phyloP scores from a whole-genome alignment of 1,284 basidiomycete species.

The Marasmius sp. region DNA sequence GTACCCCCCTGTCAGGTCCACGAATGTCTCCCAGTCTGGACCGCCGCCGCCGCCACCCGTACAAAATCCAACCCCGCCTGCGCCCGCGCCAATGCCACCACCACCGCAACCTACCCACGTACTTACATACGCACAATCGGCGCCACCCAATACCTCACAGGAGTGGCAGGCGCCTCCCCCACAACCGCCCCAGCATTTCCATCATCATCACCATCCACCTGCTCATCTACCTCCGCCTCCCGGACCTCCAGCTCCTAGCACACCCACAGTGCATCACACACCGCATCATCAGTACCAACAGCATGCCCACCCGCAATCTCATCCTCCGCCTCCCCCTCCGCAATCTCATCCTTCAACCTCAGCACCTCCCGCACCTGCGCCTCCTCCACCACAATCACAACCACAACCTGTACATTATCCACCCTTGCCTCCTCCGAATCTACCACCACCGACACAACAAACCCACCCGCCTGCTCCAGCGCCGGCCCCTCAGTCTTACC shows the following conservation, averaged over 20 bases:
- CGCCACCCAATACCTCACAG: constrained; percentile 17
- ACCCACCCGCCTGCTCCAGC: background rate
- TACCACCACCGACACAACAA: background rate
- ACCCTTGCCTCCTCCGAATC: constrained; percentile 17
- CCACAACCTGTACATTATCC: constrained; percentile 17
- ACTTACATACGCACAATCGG: constrained; percentile 14
- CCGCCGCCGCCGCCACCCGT: constrained; percentile 19
- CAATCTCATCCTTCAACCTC: constrained; percentile 25
- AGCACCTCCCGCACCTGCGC: constrained; percentile 7
- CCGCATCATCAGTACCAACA: constrained; percentile 25
- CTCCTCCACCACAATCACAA: constrained; percentile 12
- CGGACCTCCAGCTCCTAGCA: constrained; percentile 21
- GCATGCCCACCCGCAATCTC: constrained; percentile 16
- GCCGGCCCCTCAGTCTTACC: constrained; percentile 5
- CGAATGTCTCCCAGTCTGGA: constrained; percentile 25
- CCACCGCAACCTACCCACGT: constrained; percentile 8
- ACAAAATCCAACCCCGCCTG: constrained; percentile 21
- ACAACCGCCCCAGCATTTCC: constrained; percentile 17
- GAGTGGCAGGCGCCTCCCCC: background rate
- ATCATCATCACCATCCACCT: constrained; percentile 24
- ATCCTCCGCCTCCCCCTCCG: constrained; percentile 16
- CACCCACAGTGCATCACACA: constrained; percentile 35
- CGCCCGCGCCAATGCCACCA: constrained; percentile 17
- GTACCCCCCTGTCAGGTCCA: constrained; percentile 28
- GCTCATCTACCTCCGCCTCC: constrained; percentile 20